Evolutionary conservation across 2,329 filamentous ascomycete genomes (phyloP), one percentile per base, ranked within the genome.

Genomic region (Westerdykella aurantiaca): DNA sequence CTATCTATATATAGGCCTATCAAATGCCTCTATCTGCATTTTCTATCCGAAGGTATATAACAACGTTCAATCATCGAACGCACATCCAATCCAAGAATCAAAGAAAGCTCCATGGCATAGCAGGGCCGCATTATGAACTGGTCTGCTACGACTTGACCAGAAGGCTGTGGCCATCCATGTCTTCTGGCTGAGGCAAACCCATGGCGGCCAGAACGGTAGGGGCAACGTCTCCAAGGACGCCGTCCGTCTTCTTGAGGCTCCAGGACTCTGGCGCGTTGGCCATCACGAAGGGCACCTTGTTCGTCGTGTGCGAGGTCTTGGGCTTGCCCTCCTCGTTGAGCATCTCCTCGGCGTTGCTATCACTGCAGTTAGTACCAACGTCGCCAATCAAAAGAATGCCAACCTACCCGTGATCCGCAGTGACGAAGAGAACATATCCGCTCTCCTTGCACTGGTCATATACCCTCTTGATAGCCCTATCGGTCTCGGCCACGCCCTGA

Each of bases 251-350:
- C 76, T 88, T 84, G 60, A 98, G 74, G 59, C 81, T 88, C 84
- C 86, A 96, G 57, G 87, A 86, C 64, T 86, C 79, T 34, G 93
- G 93, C 7, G 90, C 90, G 68, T 97, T 98, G 67, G 90, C 88
- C 90, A 98, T 95, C 71, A 97, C 81, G 67, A 98, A 91, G 9
- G 93, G 93, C 42, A 98, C 93, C 70, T 93, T 93, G 80, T 98
- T 98, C 55, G 86, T 90, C 37, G 93, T 98, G 77, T 98, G 93
- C 41, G 87, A 91, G 7, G 93, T 98, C 81, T 98, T 98, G 59
- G 93, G 93, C 67, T 88, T 95, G 68, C 90, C 89, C 68, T 96
- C 87, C 57, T 87, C 75, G 66, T 89, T 97, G 72, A 97, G 85
- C 93, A 98, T 98, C 76, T 98, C 93, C 75, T 98, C 93, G 45